A percentile compares a stretch with the other conserved stretches of the same genome.
phyloP scores from a whole-genome alignment of 164 flowering plant species.

The Vitis rotundifolia region DNA sequence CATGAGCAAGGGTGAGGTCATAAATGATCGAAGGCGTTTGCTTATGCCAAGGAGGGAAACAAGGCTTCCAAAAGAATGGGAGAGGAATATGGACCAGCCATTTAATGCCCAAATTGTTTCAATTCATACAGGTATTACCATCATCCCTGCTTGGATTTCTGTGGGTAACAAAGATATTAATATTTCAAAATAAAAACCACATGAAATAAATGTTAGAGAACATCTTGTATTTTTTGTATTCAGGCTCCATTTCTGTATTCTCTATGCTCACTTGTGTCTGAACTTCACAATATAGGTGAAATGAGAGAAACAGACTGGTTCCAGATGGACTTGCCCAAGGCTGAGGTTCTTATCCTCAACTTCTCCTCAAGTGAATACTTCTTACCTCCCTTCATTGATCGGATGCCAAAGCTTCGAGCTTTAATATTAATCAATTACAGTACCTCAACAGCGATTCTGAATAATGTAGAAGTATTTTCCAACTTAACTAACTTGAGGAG shows the following conservation, averaged over 20 bases:
- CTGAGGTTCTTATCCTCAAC: constrained; percentile 77
- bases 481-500: constrained; percentile 51
- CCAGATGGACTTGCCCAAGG: constrained; percentile 63
- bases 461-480: constrained; percentile 43
- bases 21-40: constrained; percentile 49
- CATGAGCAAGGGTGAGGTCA: constrained; percentile 33
- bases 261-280: not conserved
- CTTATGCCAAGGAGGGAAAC: constrained; percentile 68
- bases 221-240: no score
- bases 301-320: constrained; percentile 73
- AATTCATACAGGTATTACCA: constrained; percentile 60
- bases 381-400: constrained; percentile 64
- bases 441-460: constrained; percentile 34
- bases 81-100: constrained; percentile 50
- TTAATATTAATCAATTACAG: constrained; percentile 53
- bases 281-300: constrained; percentile 43
- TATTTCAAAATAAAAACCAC: no score
- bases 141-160: not conserved
- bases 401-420: constrained; percentile 69
- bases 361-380: constrained; percentile 53
- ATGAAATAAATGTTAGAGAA: no score
- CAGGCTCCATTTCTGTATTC: no score
- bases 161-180: not conserved
- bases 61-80: constrained; percentile 67
- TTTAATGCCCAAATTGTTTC: constrained; percentile 73